These are phyloP conservation scores for Cryphonectria nitschkei DNA, from an alignment of 2,329 filamentous ascomycete genomes.

Conservation along the genomic window DNA sequence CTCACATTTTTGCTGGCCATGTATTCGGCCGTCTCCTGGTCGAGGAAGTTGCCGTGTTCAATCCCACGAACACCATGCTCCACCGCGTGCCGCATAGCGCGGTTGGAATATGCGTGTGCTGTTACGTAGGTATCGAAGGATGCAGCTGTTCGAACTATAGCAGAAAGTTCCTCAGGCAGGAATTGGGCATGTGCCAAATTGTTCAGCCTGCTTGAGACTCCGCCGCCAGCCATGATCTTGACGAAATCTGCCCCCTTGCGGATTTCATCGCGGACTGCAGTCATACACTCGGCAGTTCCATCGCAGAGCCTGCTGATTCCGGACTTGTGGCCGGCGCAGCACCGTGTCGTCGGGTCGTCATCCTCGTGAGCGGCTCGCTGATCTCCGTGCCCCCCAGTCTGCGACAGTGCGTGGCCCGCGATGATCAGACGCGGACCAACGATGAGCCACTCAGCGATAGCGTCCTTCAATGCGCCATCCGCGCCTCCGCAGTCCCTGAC, in stretches of 20 bases:
- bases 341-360: slow-evolving; percentile 37
- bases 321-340: slow-evolving; percentile 45
- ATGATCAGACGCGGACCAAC: slow-evolving; percentile 53
- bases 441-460: slow-evolving; percentile 36
- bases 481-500: slow-evolving; percentile 56
- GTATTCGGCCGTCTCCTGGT: slow-evolving; percentile 42
- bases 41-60: slow-evolving; percentile 42
- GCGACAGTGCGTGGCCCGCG: slow-evolving; percentile 48
- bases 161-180: slow-evolving; percentile 44
- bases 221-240: slow-evolving; percentile 56
- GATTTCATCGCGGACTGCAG: slow-evolving; percentile 50
- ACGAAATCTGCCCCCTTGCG: slow-evolving; percentile 54
- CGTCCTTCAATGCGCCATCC: slow-evolving; percentile 47
- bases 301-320: slow-evolving; percentile 48
- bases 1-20: slow-evolving; percentile 46
- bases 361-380: slow-evolving; percentile 41
- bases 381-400: slow-evolving; percentile 56
- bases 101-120: slow-evolving; percentile 53
- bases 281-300: slow-evolving; percentile 51
- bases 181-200: slow-evolving; percentile 45
- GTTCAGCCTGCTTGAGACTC: slow-evolving; percentile 52
- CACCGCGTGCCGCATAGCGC: slow-evolving; percentile 52
- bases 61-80: slow-evolving; percentile 47
- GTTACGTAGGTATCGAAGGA: slow-evolving; percentile 53
- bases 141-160: slow-evolving; percentile 49